A percentile compares a stretch with the other conserved stretches of the same genome.
These are phyloP conservation scores for Phytophthora crassamura DNA, from an alignment of 352 stramenopile genomes.

Conservation along the genomic window DNA sequence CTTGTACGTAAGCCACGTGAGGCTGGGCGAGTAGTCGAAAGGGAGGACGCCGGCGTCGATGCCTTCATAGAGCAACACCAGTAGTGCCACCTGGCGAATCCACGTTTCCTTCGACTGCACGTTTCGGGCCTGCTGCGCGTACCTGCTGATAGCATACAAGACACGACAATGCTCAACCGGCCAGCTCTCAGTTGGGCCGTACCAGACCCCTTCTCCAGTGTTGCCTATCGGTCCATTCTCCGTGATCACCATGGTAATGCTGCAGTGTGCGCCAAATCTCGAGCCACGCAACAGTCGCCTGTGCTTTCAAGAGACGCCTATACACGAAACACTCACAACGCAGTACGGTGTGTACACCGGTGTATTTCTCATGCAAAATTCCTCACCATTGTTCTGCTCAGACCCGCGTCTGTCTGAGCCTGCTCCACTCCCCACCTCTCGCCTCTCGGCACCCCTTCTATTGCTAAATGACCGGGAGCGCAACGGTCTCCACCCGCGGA, in stretches of 20 bases:
- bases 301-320: constrained; percentile 25
- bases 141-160: constrained; percentile 95
- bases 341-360: constrained; percentile 17
- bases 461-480: constrained; percentile 26
- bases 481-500: constrained; percentile 11
- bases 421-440: constrained; percentile 3
- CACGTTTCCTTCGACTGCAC: constrained; percentile 92
- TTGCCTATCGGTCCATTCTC: neutral
- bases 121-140: constrained; percentile 89
- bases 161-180: constrained; percentile 95
- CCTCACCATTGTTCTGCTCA: constrained; percentile 13
- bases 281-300: constrained; percentile 17
- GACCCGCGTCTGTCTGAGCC: constrained; percentile 2
- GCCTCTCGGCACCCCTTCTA: constrained; percentile 29
- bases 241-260: neutral
- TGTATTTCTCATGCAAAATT: constrained; percentile 37
- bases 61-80: constrained; percentile 97
- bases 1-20: constrained; percentile 91
- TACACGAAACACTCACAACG: constrained; percentile 13
- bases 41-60: constrained; percentile 93
- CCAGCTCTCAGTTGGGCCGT: constrained; percentile 62
- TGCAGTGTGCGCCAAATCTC: neutral
- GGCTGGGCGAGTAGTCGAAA: constrained; percentile 96
- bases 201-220: constrained; percentile 53
- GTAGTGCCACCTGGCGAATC: constrained; percentile 95